Conservation (phyloP, 2,329 filamentous ascomycete genomes). For the Beauveria bassiana region DNA sequence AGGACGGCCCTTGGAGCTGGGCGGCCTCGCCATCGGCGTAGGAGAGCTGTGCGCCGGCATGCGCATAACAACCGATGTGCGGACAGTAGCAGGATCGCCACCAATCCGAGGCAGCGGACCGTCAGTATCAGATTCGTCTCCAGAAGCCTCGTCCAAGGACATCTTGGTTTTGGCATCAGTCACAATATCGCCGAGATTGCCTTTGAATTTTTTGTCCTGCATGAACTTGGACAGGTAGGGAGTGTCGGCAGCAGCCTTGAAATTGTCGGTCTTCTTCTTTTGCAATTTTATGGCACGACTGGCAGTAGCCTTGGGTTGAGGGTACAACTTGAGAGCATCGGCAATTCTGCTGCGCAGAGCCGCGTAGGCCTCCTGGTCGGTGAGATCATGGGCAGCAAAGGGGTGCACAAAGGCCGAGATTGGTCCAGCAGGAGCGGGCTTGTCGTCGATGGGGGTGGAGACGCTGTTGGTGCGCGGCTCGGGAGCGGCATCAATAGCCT, state of each 20-base stretch:
- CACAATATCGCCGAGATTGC: slow-evolving; percentile 52
- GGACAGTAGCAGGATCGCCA: slow-evolving; percentile 17
- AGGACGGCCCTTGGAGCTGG: slow-evolving; percentile 49
- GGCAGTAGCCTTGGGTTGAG: slow-evolving; percentile 40
- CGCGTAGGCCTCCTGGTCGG: slow-evolving; percentile 43
- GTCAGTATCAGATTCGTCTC: slow-evolving; percentile 47
- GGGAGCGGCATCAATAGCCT: slow-evolving; percentile 55
- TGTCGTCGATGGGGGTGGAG: background rate
- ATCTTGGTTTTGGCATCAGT: slow-evolving; percentile 50
- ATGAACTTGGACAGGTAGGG: slow-evolving; percentile 63
- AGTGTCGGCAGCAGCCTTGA: slow-evolving; percentile 47
- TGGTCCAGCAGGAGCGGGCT: slow-evolving; percentile 11
- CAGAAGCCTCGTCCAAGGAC: slow-evolving; percentile 42
- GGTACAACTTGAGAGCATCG: slow-evolving; percentile 44
- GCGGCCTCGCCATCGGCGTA: slow-evolving; percentile 32
- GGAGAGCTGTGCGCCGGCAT: slow-evolving; percentile 53
- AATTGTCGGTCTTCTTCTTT: slow-evolving; percentile 15
- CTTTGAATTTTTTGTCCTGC: slow-evolving; percentile 51
- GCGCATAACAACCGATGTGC: slow-evolving; percentile 42
- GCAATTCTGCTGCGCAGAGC: slow-evolving; percentile 46
- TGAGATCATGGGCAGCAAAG: slow-evolving; percentile 34
- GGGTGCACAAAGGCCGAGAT: slow-evolving; percentile 24
- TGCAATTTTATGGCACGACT: slow-evolving; percentile 33
- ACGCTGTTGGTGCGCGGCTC: slow-evolving; percentile 13
- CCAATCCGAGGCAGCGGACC: slow-evolving; percentile 9